Base-by-base conservation (phyloP, 805 yeast species). In the Candida nonsorbophila region DNA sequence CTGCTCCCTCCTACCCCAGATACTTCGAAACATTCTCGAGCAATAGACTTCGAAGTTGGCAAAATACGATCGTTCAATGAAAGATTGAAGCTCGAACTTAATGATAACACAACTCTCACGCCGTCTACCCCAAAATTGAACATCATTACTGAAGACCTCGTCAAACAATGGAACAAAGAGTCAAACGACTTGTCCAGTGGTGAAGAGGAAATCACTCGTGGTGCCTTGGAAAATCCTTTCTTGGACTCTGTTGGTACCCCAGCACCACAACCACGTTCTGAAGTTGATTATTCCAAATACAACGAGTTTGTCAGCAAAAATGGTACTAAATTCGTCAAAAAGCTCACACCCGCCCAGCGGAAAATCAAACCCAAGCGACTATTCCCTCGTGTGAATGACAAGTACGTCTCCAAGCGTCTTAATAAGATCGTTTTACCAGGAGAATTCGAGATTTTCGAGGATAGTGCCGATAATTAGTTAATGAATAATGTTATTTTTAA, bases 101-200 rank as follows among this genome's bases (percentile, higher is more conserved):
- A 34, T 24, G 41, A 37, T 15, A 31, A 27, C 13, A 37, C 41
- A 6, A 32, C 18, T 4, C 24, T 34, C 9, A 29, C 13, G 7
- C 65, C 66, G 1, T 17, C 35, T 2, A 64, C 71, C 0, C 73
- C 73, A 4, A 49, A 47, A 16, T 45, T 37, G 5, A 65, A 62
- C 30, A 36, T 59, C 3, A 55, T 55, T 22, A 46, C 53, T 10
- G 61, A 57, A 4, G 53, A 52, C 13, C 38, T 46, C 29, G 58
- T 62, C 11, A 40, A 44, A 7, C 29, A 39, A 25, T 51, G 55
- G 57, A 38, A 44, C 28, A 49, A 30, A 12, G 27, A 38, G 2
- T 31, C 38, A 8, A 20, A 30, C 16, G 16, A 14, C 12, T 13
- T 42, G n/a, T 22, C 33, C 2, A 43, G 37, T 13, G 41, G 39